Conservation (phyloP, 306 rosid species). For the Dalbergia oliveri region DNA sequence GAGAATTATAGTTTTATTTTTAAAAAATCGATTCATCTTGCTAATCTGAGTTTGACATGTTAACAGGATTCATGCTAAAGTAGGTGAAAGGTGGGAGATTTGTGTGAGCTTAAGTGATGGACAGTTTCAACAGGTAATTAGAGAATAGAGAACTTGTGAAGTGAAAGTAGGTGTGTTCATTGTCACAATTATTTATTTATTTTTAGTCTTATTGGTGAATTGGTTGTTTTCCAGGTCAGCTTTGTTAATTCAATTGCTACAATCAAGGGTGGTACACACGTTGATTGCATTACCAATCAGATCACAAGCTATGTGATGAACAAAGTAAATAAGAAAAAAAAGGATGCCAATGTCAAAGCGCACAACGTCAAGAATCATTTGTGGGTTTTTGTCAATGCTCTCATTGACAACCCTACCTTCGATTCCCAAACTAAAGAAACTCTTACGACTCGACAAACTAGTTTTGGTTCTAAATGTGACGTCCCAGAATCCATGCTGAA, state of each 20-base stretch:
- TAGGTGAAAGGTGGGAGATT: slow-evolving; percentile 93
- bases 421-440: slow-evolving; percentile 85
- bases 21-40: neutral
- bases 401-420: slow-evolving; percentile 77
- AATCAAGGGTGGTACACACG: slow-evolving; percentile 97
- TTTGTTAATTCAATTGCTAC: slow-evolving; percentile 88
- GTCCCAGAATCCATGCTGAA: slow-evolving; percentile 76
- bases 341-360: slow-evolving; percentile 90
- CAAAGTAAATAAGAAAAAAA: slow-evolving; percentile 88
- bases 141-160: neutral
- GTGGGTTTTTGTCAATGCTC: slow-evolving; percentile 82
- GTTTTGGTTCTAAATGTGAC: slow-evolving; percentile 90
- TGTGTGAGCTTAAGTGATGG: slow-evolving; percentile 90
- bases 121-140: slow-evolving; percentile 87
- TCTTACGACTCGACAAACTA: slow-evolving; percentile 65
- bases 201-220: slow-evolving; percentile 17
- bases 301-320: slow-evolving; percentile 78
- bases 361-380: slow-evolving; percentile 77
- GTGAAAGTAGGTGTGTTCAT: neutral
- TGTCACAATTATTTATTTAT: neutral
- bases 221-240: slow-evolving; percentile 69
- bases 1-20: neutral
- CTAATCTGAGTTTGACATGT: slow-evolving; percentile 26
- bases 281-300: slow-evolving; percentile 82
- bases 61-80: slow-evolving; percentile 70